A percentile compares a stretch with the other conserved stretches of the same genome.
These are phyloP conservation scores for Kazachstania martiniae DNA, from an alignment of 805 yeast species.

Conservation along the genomic window DNA sequence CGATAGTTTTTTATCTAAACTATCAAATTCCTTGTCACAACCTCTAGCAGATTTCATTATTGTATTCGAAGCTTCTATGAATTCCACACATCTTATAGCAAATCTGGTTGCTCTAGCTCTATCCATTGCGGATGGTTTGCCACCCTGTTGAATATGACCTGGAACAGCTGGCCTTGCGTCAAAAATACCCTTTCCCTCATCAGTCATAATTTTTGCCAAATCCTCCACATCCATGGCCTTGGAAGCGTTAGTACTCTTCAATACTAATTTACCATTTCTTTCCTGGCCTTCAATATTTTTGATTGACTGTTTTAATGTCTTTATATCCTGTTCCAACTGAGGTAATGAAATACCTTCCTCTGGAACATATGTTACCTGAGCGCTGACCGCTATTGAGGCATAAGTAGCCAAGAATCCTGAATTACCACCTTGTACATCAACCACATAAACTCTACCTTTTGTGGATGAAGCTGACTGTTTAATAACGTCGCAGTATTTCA, in stretches of 20 bases:
- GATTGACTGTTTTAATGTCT: constrained; percentile 47
- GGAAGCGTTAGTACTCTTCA: constrained; percentile 62
- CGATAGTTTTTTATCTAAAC: constrained; percentile 26
- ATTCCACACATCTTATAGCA: constrained; percentile 58
- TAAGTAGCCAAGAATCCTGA: constrained; percentile 69
- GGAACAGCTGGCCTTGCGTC: constrained; percentile 76
- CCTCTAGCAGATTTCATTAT: constrained; percentile 22
- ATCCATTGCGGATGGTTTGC: constrained; percentile 66
- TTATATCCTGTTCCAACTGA: constrained; percentile 55
- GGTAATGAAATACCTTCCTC: constrained; percentile 54
- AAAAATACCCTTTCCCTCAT: constrained; percentile 52
- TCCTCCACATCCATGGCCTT: constrained; percentile 56
- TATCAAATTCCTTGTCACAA: constrained; percentile 21
- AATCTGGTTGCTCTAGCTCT: constrained; percentile 64
- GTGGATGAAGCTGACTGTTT: constrained; percentile 73
- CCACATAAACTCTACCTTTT: constrained; percentile 67
- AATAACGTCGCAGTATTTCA: constrained; percentile 67
- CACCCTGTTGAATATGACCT: constrained; percentile 84
- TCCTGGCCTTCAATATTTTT: constrained; percentile 52
- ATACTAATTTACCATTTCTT: constrained; percentile 57
- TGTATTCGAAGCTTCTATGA: constrained; percentile 39
- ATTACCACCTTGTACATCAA: constrained; percentile 80
- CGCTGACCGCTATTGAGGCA: constrained; percentile 60
- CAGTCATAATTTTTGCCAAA: constrained; percentile 56
- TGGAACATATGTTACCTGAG: constrained; percentile 67